These are phyloP conservation scores for Saccharum hybrid DNA, from an alignment of 202 grass and related monocot genomes.

Conservation along the genomic window DNA sequence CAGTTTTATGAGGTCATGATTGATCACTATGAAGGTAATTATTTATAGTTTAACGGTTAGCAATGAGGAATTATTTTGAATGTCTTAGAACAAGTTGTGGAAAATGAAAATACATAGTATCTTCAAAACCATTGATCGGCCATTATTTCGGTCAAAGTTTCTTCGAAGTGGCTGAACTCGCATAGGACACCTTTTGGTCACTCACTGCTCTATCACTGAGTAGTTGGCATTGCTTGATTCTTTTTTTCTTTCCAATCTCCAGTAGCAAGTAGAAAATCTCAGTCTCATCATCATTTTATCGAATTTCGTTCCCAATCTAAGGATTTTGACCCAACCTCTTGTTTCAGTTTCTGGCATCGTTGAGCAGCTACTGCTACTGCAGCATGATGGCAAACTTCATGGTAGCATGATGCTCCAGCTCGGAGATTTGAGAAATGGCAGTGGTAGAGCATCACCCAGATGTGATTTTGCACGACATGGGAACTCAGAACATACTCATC, in stretches of 20 bases:
- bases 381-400: neutral
- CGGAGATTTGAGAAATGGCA: neutral
- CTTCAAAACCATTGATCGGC: neutral
- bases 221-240: neutral
- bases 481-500: neutral
- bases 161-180: neutral
- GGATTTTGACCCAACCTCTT: slow-evolving; percentile 12
- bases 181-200: neutral
- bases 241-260: neutral
- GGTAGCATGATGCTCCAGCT: slow-evolving; percentile 23
- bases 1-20: slow-evolving; percentile 37
- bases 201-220: neutral
- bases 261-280: neutral
- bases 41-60: slow-evolving; percentile 19
- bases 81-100: neutral
- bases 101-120: slow-evolving; percentile 16
- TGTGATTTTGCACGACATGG: neutral
- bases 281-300: neutral
- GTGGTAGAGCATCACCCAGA: neutral
- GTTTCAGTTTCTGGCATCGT: neutral
- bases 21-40: slow-evolving; percentile 54
- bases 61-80: neutral
- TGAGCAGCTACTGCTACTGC: neutral
- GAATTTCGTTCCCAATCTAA: neutral
- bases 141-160: neutral